Percentiles rank a stretch among this genome's conserved stretches.
Evolutionary conservation across 2,329 filamentous ascomycete species (phyloP).

Genomic region (Didymellaceae sp.): DNA sequence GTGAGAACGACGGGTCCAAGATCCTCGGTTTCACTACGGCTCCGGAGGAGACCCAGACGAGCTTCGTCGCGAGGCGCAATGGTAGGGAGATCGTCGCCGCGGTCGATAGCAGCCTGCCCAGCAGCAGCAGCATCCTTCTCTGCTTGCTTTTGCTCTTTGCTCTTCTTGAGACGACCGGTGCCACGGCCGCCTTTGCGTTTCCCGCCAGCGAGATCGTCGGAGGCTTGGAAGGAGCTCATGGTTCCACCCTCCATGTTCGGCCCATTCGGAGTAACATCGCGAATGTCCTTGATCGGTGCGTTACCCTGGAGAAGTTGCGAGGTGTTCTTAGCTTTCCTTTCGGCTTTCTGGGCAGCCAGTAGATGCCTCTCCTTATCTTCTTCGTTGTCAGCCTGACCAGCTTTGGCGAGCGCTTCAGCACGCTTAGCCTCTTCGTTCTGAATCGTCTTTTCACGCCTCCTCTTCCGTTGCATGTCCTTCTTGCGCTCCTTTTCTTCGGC

Average conservation of each 20-base stretch:
- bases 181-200: constrained; percentile 61
- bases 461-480: constrained; percentile 99
- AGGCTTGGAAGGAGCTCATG: constrained; percentile 82
- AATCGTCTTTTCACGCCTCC: constrained; percentile 90
- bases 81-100: constrained; percentile 73
- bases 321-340: constrained; percentile 91
- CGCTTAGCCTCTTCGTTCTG: constrained; percentile 88
- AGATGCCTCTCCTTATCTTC: constrained; percentile 80
- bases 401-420: constrained; percentile 76
- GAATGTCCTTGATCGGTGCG: constrained; percentile 73
- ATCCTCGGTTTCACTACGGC: constrained; percentile 59
- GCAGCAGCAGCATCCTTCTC: constrained; percentile 81
- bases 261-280: constrained; percentile 74
- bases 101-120: constrained; percentile 82
- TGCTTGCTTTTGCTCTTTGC: constrained; percentile 74
- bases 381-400: constrained; percentile 80
- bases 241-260: constrained; percentile 84
- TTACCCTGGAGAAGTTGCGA: constrained; percentile 86
- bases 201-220: constrained; percentile 57
- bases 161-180: constrained; percentile 80
- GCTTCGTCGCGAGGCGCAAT: constrained; percentile 66
- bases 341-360: constrained; percentile 85
- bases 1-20: constrained; percentile 45
- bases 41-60: constrained; percentile 53
- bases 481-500: constrained; percentile 98